Base-by-base conservation (phyloP, 257 asterid genomes). In the Oldenlandia corymbosa region DNA sequence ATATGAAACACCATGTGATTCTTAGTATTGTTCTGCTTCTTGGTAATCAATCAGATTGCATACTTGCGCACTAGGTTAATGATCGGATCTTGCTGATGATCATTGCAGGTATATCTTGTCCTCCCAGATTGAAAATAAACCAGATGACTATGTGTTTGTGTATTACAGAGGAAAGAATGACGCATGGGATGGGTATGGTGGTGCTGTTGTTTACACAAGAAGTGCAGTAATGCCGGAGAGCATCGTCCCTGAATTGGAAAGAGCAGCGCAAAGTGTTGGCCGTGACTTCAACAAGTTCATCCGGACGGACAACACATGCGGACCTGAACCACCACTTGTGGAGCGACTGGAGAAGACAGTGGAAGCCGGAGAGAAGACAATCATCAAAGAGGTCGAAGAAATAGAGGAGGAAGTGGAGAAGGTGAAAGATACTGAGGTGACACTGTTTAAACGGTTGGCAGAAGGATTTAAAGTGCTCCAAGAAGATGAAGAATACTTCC, bases 171-270 rank as follows among this genome's bases (percentile, higher is more conserved):
- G 99, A 58, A 68, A 93, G 62, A 92, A 92, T 28, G 99, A 92
- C 7, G 99, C 99, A 18, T 92, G 99, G 97, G 97, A 92, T 45
- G 99, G 99, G 26, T 92, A 92, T 49, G 97, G 97, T 0, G 99
- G 99, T 12, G 80, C 97, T 24, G 90, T 92, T n/a, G 66, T 92
- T 30, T 92, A 92, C 80, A 92, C 99, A 0, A 81, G 96, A 71
- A 87, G 96, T 53, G 66, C 95, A 32, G 84, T 80, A 57, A 62
- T 92, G 71, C 96, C 97, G 0, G 90, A 89, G 68, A 84, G 82
- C 83, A 87, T 92, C 51, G 65, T 89, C n/a, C 91, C 97, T 56
- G 76, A 84, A 64, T 67, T 92, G 52, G 80, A 87, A 69, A 83
- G 34, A 67, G 95, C 97, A 8, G 85, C 97, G 3, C 68, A 78